Evolutionary conservation across 345 rosid genomes (phyloP).

Genomic region (Carallia pectinifolia): DNA sequence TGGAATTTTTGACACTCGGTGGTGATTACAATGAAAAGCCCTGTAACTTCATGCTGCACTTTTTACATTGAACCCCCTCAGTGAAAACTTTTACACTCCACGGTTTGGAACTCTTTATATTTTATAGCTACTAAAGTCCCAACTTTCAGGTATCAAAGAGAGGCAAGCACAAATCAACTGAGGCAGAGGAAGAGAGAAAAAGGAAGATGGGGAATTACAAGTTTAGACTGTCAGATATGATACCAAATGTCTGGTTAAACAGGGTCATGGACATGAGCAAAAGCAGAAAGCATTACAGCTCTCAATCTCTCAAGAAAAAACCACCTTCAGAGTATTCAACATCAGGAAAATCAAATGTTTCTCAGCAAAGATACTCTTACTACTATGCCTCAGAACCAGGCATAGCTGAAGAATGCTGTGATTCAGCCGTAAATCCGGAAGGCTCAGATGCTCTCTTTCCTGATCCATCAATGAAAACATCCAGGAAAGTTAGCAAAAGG

Average conservation of each 20-base stretch:
- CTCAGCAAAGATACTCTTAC: slow-evolving; percentile 19
- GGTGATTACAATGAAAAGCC: slow-evolving; percentile 7
- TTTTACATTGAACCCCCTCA: slow-evolving; percentile 11
- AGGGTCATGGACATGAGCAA: not conserved
- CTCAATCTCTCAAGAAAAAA: slow-evolving; percentile 9
- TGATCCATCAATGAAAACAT: slow-evolving; percentile 19
- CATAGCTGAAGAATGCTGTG: slow-evolving; percentile 34
- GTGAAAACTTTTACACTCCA: not conserved
- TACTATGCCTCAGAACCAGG: slow-evolving; percentile 8
- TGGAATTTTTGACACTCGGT: not conserved
- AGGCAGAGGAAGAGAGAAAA: slow-evolving; percentile 7
- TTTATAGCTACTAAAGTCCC: not conserved
- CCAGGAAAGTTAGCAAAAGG: slow-evolving; percentile 15
- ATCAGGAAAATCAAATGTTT: slow-evolving; percentile 9
- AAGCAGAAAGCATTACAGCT: slow-evolving; percentile 12
- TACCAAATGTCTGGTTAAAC: not conserved
- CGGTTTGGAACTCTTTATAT: not conserved
- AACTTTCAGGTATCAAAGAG: slow-evolving; percentile 15
- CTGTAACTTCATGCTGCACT: slow-evolving; percentile 14
- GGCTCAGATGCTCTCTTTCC: slow-evolving; percentile 19
- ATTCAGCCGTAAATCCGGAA: slow-evolving; percentile 19
- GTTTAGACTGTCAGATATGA: slow-evolving; percentile 1
- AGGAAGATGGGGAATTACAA: not conserved
- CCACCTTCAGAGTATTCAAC: not conserved
- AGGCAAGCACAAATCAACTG: slow-evolving; percentile 8